A percentile compares a stretch with the other conserved stretches of the same genome.
Evolutionary conservation across 768 basidiomycete species (phyloP).

Genomic region (Pholiota conissans): DNA sequence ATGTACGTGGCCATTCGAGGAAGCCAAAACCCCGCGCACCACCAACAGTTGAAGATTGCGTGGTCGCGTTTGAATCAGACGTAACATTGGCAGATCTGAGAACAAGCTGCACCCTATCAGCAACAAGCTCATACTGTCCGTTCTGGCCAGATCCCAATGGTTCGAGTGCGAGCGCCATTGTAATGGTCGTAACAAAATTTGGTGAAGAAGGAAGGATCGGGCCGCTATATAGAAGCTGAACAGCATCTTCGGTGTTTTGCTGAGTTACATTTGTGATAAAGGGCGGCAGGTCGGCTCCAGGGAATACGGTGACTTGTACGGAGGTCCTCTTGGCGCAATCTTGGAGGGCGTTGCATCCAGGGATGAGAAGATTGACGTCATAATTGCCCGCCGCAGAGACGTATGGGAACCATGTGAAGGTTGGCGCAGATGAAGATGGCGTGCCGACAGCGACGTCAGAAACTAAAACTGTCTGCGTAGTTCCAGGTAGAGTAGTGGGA

Average conservation of each 20-base stretch:
- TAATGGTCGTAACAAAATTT: slow-evolving; percentile 71
- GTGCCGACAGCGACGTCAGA: slow-evolving; percentile 68
- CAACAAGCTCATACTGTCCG: slow-evolving; percentile 80
- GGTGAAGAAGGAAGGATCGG: slow-evolving; percentile 75
- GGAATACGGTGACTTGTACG: slow-evolving; percentile 82
- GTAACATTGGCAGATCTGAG: slow-evolving; percentile 62
- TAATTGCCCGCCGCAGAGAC: slow-evolving; percentile 90
- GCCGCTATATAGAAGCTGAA: slow-evolving; percentile 73
- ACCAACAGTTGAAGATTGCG: slow-evolving; percentile 31
- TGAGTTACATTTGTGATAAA: slow-evolving; percentile 75
- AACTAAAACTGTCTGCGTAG: slow-evolving; percentile 72
- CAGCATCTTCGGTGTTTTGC: slow-evolving; percentile 62
- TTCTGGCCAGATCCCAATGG: slow-evolving; percentile 64
- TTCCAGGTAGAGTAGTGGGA: slow-evolving; percentile 77
- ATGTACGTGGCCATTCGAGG: slow-evolving; percentile 79
- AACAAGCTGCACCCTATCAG: slow-evolving; percentile 80
- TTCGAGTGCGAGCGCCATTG: slow-evolving; percentile 67
- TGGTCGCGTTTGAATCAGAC: slow-evolving; percentile 27
- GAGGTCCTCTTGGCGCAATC: slow-evolving; percentile 81
- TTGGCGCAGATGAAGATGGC: slow-evolving; percentile 60
- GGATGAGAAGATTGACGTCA: slow-evolving; percentile 79
- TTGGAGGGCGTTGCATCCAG: slow-evolving; percentile 80
- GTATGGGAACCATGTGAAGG: slow-evolving; percentile 88
- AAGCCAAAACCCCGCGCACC: slow-evolving; percentile 72
- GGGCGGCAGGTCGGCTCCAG: slow-evolving; percentile 64